Evolutionary conservation across 306 rosid genomes (phyloP), one percentile per base, ranked within the genome.

Genomic region (Psophocarpus tetragonolobus): DNA sequence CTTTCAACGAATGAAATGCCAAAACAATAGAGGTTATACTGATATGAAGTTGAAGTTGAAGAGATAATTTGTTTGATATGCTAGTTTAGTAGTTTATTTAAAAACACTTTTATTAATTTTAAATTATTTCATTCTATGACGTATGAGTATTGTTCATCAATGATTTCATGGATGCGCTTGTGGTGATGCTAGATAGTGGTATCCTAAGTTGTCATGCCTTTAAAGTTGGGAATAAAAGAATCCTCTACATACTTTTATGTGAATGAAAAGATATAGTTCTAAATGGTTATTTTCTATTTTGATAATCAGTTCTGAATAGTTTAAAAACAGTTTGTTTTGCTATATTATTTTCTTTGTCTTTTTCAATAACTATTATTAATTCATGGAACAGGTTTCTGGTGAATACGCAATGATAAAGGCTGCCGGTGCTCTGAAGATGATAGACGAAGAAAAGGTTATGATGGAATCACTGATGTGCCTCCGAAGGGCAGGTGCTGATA

Each of bases 391-490:
- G 99, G 99, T 96, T 62, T 96, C 99, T 23, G 99, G 99, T n/a
- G 98, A 92, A 78, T 96, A 92, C 68, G 90, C 99, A 2, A 96
- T 92, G 97, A 92, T 92, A 75, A 92, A 96, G 83, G 99, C 97
- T 7, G 97, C 91, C 2, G 97, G 91, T 29, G 89, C 89, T 20
- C 93, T 91, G 1, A 90, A 91, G 81, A 92, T 91, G 99, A 91
- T 92, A 27, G 99, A 92, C 1, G 99, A 96, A 83, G 93, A 96
- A 68, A 88, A 80, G 76, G 99, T 96, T 48, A 92, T 96, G 99
- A 69, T 96, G 92, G 99, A 95, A 69, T 95, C 99, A 3, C 76
- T 95, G 21, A 18, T 95, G 88, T 92, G 99, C 80, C 91, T 95
- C 68, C 88, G 99, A 38, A 88, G 99, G 58, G 99, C 97, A 0